Percentiles rank a stretch among this genome's conserved stretches.
phyloP scores from a whole-genome alignment of 2,329 filamentous ascomycete species.

The Colletotrichum cordylinicola region DNA sequence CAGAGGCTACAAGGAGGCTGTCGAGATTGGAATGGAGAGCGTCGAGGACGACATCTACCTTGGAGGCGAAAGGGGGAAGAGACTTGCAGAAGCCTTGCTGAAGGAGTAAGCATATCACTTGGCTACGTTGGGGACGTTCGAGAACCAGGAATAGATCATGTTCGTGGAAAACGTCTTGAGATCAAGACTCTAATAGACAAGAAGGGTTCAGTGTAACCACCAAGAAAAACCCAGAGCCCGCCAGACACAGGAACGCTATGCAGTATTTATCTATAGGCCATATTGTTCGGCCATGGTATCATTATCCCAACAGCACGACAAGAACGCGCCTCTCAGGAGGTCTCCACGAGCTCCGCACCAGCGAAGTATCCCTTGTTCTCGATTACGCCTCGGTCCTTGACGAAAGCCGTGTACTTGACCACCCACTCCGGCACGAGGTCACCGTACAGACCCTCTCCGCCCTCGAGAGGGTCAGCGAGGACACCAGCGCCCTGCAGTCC shows the following conservation, averaged over 20 bases:
- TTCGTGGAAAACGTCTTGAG: not conserved
- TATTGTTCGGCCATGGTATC: constrained; percentile 14
- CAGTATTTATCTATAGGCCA: constrained; percentile 17
- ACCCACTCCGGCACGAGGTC: constrained; percentile 92
- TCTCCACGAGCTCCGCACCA: constrained; percentile 69
- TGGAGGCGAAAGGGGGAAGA: constrained; percentile 61
- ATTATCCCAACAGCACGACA: constrained; percentile 4
- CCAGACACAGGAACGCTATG: constrained; percentile 21
- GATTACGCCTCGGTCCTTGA: constrained; percentile 89
- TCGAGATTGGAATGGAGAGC: constrained; percentile 73
- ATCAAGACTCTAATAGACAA: constrained; percentile 12
- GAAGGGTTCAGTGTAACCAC: not conserved
- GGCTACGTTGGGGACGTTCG: not conserved
- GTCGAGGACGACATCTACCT: constrained; percentile 65
- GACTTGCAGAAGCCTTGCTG: constrained; percentile 50
- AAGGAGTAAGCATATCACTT: not conserved
- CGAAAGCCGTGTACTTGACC: constrained; percentile 94
- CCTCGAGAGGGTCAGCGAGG: constrained; percentile 64
- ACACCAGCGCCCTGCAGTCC: constrained; percentile 77
- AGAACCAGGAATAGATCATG: not conserved
- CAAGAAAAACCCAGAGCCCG: constrained; percentile 2
- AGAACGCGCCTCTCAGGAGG: not conserved
- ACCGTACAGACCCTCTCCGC: constrained; percentile 68
- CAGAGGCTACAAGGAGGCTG: constrained; percentile 79
- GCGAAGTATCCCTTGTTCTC: constrained; percentile 99